Conservation (phyloP, 1,284 basidiomycete species). For the Volvariella volvacea region DNA sequence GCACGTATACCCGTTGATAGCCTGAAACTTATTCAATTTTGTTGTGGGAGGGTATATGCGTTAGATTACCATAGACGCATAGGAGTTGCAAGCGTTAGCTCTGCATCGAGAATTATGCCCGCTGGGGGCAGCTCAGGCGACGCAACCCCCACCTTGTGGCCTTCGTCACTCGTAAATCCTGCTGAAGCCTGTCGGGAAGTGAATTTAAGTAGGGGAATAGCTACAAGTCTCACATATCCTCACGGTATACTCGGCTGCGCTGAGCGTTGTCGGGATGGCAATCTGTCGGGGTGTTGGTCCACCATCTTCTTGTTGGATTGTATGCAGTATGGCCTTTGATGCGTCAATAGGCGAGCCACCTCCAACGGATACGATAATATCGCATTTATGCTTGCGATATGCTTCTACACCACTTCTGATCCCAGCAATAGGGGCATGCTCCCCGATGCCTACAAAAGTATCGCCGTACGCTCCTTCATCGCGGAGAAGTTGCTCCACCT, state of each 20-base stretch:
- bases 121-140: slow-evolving; percentile 53
- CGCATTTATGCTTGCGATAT: slow-evolving; percentile 50
- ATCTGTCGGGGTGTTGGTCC: slow-evolving; percentile 47
- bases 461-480: slow-evolving; percentile 50
- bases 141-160: slow-evolving; percentile 55
- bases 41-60: slow-evolving; percentile 5
- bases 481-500: slow-evolving; percentile 50
- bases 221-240: slow-evolving; percentile 12
- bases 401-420: slow-evolving; percentile 57
- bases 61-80: slow-evolving; percentile 60
- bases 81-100: slow-evolving; percentile 69
- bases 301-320: slow-evolving; percentile 48
- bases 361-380: slow-evolving; percentile 68
- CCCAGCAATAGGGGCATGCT: slow-evolving; percentile 69
- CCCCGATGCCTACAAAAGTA: slow-evolving; percentile 71
- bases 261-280: slow-evolving; percentile 77
- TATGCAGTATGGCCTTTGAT: slow-evolving; percentile 63
- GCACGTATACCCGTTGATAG: slow-evolving; percentile 73
- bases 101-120: slow-evolving; percentile 74
- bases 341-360: slow-evolving; percentile 80
- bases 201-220: slow-evolving; percentile 9
- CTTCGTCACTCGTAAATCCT: slow-evolving; percentile 70
- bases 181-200: slow-evolving; percentile 42
- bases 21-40: slow-evolving; percentile 31
- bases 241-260: slow-evolving; percentile 73